Conservation (phyloP, 106 monocot genomes). For the Xerophyta viscosa region DNA sequence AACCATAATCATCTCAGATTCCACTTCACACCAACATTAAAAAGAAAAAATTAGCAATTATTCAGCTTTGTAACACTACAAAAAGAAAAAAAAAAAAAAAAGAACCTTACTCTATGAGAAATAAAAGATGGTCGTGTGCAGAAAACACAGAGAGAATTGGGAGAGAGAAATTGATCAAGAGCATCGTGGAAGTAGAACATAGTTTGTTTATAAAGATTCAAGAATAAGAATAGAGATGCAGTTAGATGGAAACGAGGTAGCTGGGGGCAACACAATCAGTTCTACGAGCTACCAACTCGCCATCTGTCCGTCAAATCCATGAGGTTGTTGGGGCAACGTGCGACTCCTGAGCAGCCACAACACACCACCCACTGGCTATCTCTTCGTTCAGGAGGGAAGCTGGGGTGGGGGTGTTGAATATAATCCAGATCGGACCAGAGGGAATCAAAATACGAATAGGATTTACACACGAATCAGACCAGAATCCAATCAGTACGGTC, state of each 20-base stretch:
- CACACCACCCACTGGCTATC: background rate
- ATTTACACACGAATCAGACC: too few relatives aligned
- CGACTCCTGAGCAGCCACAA: background rate
- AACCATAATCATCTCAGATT: constrained; percentile 63
- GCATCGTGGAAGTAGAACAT: background rate
- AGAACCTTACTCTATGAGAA: too few relatives aligned
- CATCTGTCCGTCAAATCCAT: background rate
- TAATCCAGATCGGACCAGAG: too few relatives aligned
- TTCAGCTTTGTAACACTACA: background rate
- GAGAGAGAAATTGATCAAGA: background rate
- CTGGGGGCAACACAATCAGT: background rate
- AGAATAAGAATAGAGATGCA: background rate
- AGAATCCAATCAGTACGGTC: too few relatives aligned
- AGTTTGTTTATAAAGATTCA: background rate
- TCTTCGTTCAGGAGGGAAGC: background rate
- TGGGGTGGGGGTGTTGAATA: too few relatives aligned
- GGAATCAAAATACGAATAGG: too few relatives aligned
- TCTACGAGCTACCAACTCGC: background rate
- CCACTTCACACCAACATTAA: constrained; percentile 32
- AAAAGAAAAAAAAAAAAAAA: background rate
- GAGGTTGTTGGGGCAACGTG: background rate
- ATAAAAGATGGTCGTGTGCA: too few relatives aligned
- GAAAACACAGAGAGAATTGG: too few relatives aligned
- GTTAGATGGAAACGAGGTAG: background rate
- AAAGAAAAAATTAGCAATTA: background rate